Evolutionary conservation across 2,329 filamentous ascomycete species (phyloP).

Genomic region (Aspergillus proliferans): DNA sequence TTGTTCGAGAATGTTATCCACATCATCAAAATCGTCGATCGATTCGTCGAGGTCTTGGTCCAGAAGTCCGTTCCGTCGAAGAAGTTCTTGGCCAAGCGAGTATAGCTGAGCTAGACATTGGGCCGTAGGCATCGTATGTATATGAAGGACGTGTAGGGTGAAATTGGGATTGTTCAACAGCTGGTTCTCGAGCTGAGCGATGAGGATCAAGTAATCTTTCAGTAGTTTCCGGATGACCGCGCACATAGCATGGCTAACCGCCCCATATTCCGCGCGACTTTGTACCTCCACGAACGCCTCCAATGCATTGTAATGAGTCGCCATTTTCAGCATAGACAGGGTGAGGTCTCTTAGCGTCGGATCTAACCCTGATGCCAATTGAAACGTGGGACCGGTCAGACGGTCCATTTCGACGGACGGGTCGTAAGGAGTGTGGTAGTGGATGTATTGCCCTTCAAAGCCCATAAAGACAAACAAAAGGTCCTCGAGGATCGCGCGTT

Average conservation of each 20-base stretch:
- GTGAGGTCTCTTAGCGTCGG: slow-evolving; percentile 86
- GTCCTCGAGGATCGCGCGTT: slow-evolving; percentile 81
- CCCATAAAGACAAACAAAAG: slow-evolving; percentile 95
- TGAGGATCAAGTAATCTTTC: slow-evolving; percentile 87
- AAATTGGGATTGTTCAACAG: slow-evolving; percentile 83
- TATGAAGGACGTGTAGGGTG: slow-evolving; percentile 85
- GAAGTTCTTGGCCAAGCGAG: slow-evolving; percentile 74
- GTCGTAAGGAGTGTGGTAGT: slow-evolving; percentile 75
- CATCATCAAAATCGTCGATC: slow-evolving; percentile 71
- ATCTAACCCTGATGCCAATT: slow-evolving; percentile 75
- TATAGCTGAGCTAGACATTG: slow-evolving; percentile 92
- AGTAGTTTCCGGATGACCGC: slow-evolving; percentile 87
- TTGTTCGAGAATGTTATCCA: slow-evolving; percentile 88
- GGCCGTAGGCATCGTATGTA: slow-evolving; percentile 82
- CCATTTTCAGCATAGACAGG: slow-evolving; percentile 84
- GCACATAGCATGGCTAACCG: slow-evolving; percentile 91
- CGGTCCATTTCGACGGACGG: slow-evolving; percentile 80
- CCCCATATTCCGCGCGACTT: slow-evolving; percentile 84
- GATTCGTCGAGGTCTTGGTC: slow-evolving; percentile 66
- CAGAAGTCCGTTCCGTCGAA: slow-evolving; percentile 80
- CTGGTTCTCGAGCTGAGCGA: slow-evolving; percentile 90
- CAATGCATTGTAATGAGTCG: slow-evolving; percentile 84
- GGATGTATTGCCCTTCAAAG: slow-evolving; percentile 95
- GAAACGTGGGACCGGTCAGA: slow-evolving; percentile 73
- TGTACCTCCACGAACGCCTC: slow-evolving; percentile 93